These are phyloP conservation scores for Brasenia schreberi DNA, from an alignment of 164 flowering plant species.

Conservation along the genomic window DNA sequence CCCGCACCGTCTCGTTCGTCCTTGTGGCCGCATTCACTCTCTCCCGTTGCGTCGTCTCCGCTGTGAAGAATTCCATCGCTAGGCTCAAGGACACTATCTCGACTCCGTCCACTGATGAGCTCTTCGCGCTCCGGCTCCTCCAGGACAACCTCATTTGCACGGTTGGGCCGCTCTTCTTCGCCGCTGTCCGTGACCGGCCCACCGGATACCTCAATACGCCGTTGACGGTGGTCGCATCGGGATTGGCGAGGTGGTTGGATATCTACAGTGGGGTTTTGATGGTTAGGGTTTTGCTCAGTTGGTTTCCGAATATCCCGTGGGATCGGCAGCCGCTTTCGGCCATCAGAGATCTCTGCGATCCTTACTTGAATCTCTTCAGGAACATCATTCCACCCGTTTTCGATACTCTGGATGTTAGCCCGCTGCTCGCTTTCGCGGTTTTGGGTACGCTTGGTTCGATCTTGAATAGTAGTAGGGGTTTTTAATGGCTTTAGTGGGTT, in stretches of 20 bases:
- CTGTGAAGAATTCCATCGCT: conserved; percentile 4
- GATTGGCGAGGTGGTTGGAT: conserved; percentile 85
- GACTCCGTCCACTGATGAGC: conserved; percentile 19
- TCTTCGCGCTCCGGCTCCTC: conserved; percentile 7
- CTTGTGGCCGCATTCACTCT: conserved; percentile 19
- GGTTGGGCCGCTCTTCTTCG: conserved; percentile 61
- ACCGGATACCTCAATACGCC: conserved; percentile 52
- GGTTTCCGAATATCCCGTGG: conserved; percentile 99
- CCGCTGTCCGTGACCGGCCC: conserved; percentile 31
- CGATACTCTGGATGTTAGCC: conserved; percentile 77
- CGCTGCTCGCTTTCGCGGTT: conserved; percentile 72
- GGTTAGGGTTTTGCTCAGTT: conserved; percentile 94
- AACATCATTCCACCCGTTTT: conserved; percentile 77
- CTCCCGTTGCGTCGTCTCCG: conserved; percentile 11
- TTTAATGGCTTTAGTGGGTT: background rate
- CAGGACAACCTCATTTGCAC: conserved; percentile 16
- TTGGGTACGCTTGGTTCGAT: conserved; percentile 54
- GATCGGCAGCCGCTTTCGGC: conserved; percentile 86
- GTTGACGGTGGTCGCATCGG: conserved; percentile 71
- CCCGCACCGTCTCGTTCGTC: conserved; percentile 42
- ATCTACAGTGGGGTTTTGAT: conserved; percentile 77
- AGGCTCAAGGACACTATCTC: conserved; percentile 7
- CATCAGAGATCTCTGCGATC: conserved; percentile 85
- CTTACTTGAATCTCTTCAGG: conserved; percentile 75
- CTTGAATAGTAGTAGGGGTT: conserved; percentile 30